Conservation (phyloP, 768 basidiomycete species). For the Sutorius australiensis region DNA sequence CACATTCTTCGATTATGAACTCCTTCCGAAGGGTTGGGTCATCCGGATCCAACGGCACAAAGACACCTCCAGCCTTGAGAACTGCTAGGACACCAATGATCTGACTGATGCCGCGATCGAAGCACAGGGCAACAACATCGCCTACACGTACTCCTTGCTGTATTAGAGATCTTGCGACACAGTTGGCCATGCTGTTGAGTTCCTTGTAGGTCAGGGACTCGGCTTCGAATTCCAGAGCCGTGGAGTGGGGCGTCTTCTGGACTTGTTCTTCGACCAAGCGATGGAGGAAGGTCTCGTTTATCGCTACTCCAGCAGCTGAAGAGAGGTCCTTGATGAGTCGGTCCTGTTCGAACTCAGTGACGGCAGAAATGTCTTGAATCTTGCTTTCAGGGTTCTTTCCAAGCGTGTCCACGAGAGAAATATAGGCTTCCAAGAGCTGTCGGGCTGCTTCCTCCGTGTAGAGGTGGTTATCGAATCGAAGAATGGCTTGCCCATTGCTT, state of each 20-base stretch:
- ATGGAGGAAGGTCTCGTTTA: constrained; percentile 18
- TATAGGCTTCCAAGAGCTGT: constrained; percentile 30
- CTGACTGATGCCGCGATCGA: constrained; percentile 29
- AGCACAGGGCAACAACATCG: constrained; percentile 27
- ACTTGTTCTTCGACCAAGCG: constrained; percentile 17
- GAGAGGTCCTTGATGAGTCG: constrained; percentile 26
- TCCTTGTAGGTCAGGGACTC: constrained; percentile 31
- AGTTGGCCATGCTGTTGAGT: constrained; percentile 32
- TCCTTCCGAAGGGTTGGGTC: constrained; percentile 30
- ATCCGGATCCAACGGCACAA: constrained; percentile 26
- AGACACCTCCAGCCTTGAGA: constrained; percentile 30
- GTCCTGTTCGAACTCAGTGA: constrained; percentile 13
- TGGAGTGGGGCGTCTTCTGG: constrained; percentile 17
- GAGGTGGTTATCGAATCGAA: constrained; percentile 29
- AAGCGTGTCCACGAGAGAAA: constrained; percentile 26
- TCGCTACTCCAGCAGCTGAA: constrained; percentile 10
- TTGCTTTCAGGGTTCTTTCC: constrained; percentile 9
- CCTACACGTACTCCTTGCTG: constrained; percentile 24
- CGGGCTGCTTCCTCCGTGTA: constrained; percentile 28
- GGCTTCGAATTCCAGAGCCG: constrained; percentile 27
- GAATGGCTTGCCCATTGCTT: constrained; percentile 21
- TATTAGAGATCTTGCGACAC: constrained; percentile 27
- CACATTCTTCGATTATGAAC: constrained; percentile 25
- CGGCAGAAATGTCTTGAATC: constrained; percentile 18
- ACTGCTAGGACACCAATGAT: constrained; percentile 30